Evolutionary conservation across 2,329 filamentous ascomycete species (phyloP), one percentile per base, ranked within the genome.

Genomic region (Plenodomus lindquistii): DNA sequence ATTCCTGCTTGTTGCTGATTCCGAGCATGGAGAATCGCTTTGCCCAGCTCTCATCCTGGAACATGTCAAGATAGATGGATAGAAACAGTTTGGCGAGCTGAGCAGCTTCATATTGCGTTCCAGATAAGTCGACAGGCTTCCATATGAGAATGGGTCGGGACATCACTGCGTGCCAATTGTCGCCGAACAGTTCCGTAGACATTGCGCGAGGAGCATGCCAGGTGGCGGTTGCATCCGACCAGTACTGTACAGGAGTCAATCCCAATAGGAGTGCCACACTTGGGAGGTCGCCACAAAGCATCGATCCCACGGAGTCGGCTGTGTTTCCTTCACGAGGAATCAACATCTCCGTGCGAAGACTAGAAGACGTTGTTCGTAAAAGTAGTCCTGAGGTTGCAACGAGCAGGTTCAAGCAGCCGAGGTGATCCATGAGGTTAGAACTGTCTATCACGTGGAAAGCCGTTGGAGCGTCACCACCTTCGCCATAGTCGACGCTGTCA

Each of bases 401-500:
- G 5, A 82, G 57, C 15, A 81, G 10, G 51, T 80, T 80, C 8
- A 82, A 47, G 10, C 62, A 48, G 16, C 78, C 79, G 7, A 77
- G 17, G 41, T 75, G 70, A 46, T 80, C 77, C 2, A 70, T 61
- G 10, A 82, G 63, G 43, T 77, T 78, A 44, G 63, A 82, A 0
- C 81, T 83, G 52, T 86, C 82, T 44, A 86, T 80, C 3, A 80
- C 70, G 57, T 85, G 77, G 55, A 85, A 86, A 3, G 45, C 37
- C 4, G 54, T 65, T 0, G 80, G 77, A 0, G 72, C 77, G 13
- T 45, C 41, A 2, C 62, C 60, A n/a, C 39, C 27, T 16, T 39
- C n/a, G 3, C 4, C n/a, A 53, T 83, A 84, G 3, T 73, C 71
- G 1, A 49, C 50, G 1, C 61, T 38, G 39, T 81, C 75, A 4